Base-by-base conservation (phyloP, 805 yeast species). In the Candida andamanensis region DNA sequence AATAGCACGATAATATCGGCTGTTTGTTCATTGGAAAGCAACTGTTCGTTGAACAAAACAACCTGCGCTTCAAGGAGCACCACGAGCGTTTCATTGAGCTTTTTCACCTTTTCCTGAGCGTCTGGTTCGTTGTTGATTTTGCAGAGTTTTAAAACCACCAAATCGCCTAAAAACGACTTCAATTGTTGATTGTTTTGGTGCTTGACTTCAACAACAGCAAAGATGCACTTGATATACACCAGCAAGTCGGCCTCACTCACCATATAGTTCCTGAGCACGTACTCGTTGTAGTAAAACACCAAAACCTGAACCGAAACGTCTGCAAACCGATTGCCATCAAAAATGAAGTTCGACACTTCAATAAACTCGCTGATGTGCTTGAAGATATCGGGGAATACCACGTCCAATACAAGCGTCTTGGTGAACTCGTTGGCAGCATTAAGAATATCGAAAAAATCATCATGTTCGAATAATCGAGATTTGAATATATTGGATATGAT, bases 401-500 rank as follows among this genome's bases (percentile, higher is more conserved):
- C 34, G 16, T 60, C 61, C 19, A 60, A 42, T 4, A 60, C 47
- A 22, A 64, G 34, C 25, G 52, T 55, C 25, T 50, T 54, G 2
- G 69, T 60, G 28, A 63, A 54, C 10, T 61, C 69, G 30, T 51
- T 57, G 23, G 61, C 40, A 1, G 40, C 39, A 19, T 44, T 46
- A 28, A 59, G 44, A 10, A 53, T 46, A 1, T 41, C 45, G 15
- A 59, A 40, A 21, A 63, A 45, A 2, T 40, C 36, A 12, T 42
- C 42, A 14, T 37, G 29, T 12, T 40, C 38, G 14, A 48, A 38
- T 7, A 55, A 33, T 21, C 39, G 58, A 3, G 63, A 49, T 4
- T 70, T 53, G 28, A 70, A 55, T 6, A 63, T 49, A 10, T 55
- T 48, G 2, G 72, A 47, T 4, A 72, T 39, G 1, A 62, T 49